These are phyloP conservation scores for Phyllosticta ampelicida DNA, from an alignment of 2,329 filamentous ascomycete genomes.

Conservation along the genomic window DNA sequence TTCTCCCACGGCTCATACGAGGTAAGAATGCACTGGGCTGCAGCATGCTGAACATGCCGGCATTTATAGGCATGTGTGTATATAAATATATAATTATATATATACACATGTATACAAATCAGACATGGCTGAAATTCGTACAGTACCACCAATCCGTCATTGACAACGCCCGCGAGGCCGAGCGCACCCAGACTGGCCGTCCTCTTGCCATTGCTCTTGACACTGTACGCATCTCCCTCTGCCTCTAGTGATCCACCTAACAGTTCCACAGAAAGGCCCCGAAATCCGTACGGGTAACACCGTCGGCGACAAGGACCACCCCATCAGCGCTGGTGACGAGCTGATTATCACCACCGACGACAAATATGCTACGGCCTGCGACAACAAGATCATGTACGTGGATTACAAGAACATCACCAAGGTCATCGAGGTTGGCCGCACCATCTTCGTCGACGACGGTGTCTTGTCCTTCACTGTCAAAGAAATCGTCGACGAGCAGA, in stretches of 20 bases:
- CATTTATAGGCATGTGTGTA: no score
- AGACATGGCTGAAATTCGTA: constrained; percentile 2
- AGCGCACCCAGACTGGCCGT: constrained; percentile 64
- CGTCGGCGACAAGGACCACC: constrained; percentile 58
- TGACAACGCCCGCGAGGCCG: constrained; percentile 83
- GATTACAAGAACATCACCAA: constrained; percentile 99
- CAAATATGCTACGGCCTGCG: constrained; percentile 70
- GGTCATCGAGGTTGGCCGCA: constrained; percentile 81
- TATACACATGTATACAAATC: no score
- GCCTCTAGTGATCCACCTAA: background rate
- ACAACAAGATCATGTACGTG: constrained; percentile 94
- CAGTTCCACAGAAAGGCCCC: constrained; percentile 54
- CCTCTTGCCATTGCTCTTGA: constrained; percentile 91
- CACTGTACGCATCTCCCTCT: constrained; percentile 42
- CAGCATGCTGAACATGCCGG: background rate
- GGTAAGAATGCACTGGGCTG: constrained; percentile 24
- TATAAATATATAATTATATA: no score
- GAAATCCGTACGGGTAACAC: constrained; percentile 81
- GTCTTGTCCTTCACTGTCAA: constrained; percentile 94
- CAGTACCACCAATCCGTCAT: constrained; percentile 97
- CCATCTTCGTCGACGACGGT: constrained; percentile 97
- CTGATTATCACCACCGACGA: constrained; percentile 97
- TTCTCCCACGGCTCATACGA: constrained; percentile 90
- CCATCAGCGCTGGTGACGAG: constrained; percentile 71
- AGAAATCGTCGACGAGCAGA: constrained; percentile 79